Evolutionary conservation across 1,139 yeast genomes (phyloP), one percentile per base, ranked within the genome.

Genomic region (Lodderomyces metapsilosis): DNA sequence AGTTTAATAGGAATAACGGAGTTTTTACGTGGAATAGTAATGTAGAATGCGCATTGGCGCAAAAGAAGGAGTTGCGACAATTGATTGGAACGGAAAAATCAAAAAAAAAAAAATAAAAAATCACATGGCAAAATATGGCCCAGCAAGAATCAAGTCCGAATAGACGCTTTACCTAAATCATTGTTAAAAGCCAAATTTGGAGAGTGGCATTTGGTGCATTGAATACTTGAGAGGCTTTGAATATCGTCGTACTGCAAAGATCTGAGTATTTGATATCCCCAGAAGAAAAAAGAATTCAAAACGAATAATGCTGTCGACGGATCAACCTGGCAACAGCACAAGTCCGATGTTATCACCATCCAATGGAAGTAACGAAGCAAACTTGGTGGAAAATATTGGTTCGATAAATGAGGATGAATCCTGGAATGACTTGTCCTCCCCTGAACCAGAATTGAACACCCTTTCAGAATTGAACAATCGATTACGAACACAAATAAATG

Each of bases 351-450:
- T 18, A 15, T 16, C 32, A 15, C 32, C 18, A 7, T 10, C 35
- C 10, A n/a, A 32, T 12, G 13, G 11, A 28, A 16, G 18, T 15
- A 15, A 28, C 9, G 32, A 15, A 10, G n/a, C 18, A 5, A 11
- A 7, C 3, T 28, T 28, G 18, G 9, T 10, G 3, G 18, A 28
- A 7, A 28, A 8, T 15, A 28, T 28, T 28, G 32, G 12, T 7
- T 3, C 18, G 17, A 15, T 28, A 15, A 10, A 28, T 5, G 39
- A 20, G 8, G 21, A 31, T 15, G 36, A 28, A 18, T 4, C 34
- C 10, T 37, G 40, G 40, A 32, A 37, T 30, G 36, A 38, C 21
- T 27, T 36, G 18, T 32, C 41, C 11, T 31, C 44, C 5, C 39
- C 41, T 13, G 44, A 42, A 24, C 36, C 43, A 11, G 36, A 41